phyloP scores from a whole-genome alignment of 495 filamentous ascomycete genomes.

The Neurospora sp. region DNA sequence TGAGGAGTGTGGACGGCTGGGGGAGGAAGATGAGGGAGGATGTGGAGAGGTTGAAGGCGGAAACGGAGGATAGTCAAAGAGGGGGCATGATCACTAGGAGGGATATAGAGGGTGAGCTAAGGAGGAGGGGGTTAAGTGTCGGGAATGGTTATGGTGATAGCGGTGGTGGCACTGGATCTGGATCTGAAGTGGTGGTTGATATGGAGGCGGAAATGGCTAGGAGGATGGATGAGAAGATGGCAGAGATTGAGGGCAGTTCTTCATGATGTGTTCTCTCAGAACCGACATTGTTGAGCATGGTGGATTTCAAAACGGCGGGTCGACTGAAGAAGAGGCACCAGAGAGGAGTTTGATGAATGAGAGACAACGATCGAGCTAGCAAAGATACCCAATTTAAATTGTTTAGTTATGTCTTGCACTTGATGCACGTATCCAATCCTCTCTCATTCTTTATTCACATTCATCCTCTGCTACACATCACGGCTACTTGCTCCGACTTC shows the following conservation, averaged over 20 bases:
- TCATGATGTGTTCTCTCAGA: neutral
- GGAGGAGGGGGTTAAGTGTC: conserved; percentile 28
- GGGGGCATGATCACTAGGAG: conserved; percentile 30
- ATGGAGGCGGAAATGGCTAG: conserved; percentile 53
- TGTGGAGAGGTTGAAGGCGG: conserved; percentile 15
- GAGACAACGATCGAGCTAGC: neutral
- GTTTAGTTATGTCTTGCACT: neutral
- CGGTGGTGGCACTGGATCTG: neutral
- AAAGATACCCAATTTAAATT: neutral
- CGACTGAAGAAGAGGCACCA: neutral
- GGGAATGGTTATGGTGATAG: conserved; percentile 13
- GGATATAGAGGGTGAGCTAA: conserved; percentile 33
- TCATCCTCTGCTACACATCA: neutral
- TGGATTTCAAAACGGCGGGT: neutral
- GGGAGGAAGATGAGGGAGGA: conserved; percentile 35
- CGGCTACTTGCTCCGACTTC: neutral
- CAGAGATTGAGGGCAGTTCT: conserved; percentile 21
- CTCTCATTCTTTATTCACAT: neutral
- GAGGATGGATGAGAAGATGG: conserved; percentile 44
- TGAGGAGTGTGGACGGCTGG: conserved; percentile 72
- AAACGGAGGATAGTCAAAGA: conserved; percentile 1
- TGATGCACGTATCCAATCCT: neutral
- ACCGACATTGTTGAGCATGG: neutral
- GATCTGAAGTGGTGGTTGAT: conserved; percentile 32
- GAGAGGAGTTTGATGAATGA: neutral